Evolutionary conservation across 192 early-diverging fungal species (phyloP).

Genomic region (Podila epigama): DNA sequence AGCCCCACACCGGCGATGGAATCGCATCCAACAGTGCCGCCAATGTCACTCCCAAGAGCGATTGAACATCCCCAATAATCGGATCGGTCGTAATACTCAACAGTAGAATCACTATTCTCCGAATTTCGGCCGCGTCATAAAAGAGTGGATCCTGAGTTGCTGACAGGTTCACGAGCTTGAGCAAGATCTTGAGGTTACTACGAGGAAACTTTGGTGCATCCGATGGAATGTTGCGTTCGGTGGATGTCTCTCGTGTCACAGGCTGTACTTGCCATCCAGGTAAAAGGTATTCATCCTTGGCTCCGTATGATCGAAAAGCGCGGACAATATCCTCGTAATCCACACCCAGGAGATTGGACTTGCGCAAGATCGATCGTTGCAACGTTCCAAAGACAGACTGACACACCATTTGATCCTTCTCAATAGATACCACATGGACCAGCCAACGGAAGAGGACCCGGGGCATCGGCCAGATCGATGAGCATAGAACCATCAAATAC

Average conservation of each 20-base stretch:
- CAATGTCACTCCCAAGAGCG: slow-evolving; percentile 20
- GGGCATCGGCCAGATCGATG: slow-evolving; percentile 36
- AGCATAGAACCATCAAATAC: slow-evolving; percentile 13
- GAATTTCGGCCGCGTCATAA: slow-evolving; percentile 12
- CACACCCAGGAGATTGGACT: slow-evolving; percentile 19
- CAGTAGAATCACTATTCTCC: slow-evolving; percentile 21
- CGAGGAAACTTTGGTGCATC: slow-evolving; percentile 27
- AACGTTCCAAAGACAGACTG: slow-evolving; percentile 16
- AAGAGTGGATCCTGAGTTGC: slow-evolving; percentile 40
- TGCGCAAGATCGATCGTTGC: slow-evolving; percentile 14
- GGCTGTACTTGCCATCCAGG: slow-evolving; percentile 24
- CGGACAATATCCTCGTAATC: slow-evolving; percentile 22
- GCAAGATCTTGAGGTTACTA: slow-evolving; percentile 23
- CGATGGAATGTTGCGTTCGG: slow-evolving; percentile 3
- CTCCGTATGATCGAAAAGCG: slow-evolving; percentile 23
- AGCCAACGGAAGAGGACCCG: slow-evolving; percentile 34
- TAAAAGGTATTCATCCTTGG: slow-evolving; percentile 15
- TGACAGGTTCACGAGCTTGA: slow-evolving; percentile 30
- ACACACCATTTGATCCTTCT: slow-evolving; percentile 15
- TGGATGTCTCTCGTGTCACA: slow-evolving; percentile 5
- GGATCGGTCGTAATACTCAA: slow-evolving; percentile 40
- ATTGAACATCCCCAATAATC: slow-evolving; percentile 42
- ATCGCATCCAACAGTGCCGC: slow-evolving; percentile 24
- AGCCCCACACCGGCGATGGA: slow-evolving; percentile 16
- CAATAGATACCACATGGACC: slow-evolving; percentile 15